Evolutionary conservation across 2,329 filamentous ascomycete species (phyloP), one percentile per base, ranked within the genome.

Genomic region (Penicillium decumbens): DNA sequence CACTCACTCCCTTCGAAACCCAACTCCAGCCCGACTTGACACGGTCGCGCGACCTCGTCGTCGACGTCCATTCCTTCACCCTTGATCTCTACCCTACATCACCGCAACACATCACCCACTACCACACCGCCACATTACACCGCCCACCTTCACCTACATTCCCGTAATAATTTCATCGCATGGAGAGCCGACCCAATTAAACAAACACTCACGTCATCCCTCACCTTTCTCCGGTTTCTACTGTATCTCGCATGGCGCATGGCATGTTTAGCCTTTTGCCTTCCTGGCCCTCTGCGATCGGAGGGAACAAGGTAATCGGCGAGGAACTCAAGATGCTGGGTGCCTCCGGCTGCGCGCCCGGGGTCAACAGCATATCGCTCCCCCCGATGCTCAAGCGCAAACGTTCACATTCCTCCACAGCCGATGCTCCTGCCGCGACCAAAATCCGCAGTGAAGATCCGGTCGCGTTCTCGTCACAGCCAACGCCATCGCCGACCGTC

Each of bases 371-470:
- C 27, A 41, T 69, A 50, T 51, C 65, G 33, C 53, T 66, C 28
- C 75, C 73, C 56, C 76, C 77, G 23, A 50, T 50, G 59, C 68
- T 81, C 62, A 84, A 84, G 74, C 77, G 81, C 54, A 83, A 83
- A 67, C 73, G 77, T 47, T 75, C 75, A 28, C 73, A 75, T 54
- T 80, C 76, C 55, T 68, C 72, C 39, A 75, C 76, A 58, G 65
- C 62, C 20, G 64, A 67, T 42, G 63, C 63, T 27, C 66, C 64
- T 15, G 53, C 58, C 29, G 51, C 64, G 32, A 65, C 64, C 32
- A 67, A 65, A 51, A 41, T 62, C 29, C 69, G 72, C 49, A 58
- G 57, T 18, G 68, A 71, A 27, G 49, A 56, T 1, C 38, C 45
- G 2, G 33, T 47, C 28, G 37, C 32, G n/a, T 10, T 48, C 24